A percentile compares a stretch with the other conserved stretches of the same genome.
Conservation (phyloP, 805 yeast genomes). For the Kazachstania martiniae region DNA sequence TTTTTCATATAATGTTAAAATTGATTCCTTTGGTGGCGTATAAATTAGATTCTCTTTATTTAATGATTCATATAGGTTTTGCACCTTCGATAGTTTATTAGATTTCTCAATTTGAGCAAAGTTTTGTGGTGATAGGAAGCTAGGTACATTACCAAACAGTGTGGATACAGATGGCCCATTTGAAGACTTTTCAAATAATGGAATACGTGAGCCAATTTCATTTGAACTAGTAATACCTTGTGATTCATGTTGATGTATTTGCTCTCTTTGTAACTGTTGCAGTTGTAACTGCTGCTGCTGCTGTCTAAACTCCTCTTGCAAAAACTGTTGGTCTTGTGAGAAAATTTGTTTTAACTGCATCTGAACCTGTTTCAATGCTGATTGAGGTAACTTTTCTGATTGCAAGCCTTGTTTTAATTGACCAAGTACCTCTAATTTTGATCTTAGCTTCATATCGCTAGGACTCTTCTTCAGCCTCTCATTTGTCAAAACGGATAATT, state of each 20-base stretch:
- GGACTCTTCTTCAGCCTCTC: constrained; percentile 26
- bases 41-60: constrained; percentile 16
- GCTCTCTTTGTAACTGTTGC: constrained; percentile 19
- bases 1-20: constrained; percentile 18
- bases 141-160: constrained; percentile 12
- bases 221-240: not conserved
- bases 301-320: constrained; percentile 18
- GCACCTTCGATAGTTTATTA: constrained; percentile 11
- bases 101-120: constrained; percentile 12
- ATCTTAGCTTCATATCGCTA: constrained; percentile 24
- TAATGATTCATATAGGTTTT: constrained; percentile 14
- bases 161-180: constrained; percentile 7
- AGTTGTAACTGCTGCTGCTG: constrained; percentile 19
- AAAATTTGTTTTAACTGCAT: constrained; percentile 30
- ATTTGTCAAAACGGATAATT: constrained; percentile 25
- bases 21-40: constrained; percentile 21
- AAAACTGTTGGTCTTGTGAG: constrained; percentile 29
- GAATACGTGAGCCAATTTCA: not conserved
- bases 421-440: constrained; percentile 26
- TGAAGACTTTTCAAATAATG: constrained; percentile 2
- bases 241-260: constrained; percentile 8
- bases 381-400: constrained; percentile 24
- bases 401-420: constrained; percentile 29
- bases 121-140: constrained; percentile 7
- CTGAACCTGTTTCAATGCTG: constrained; percentile 29